phyloP scores from a whole-genome alignment of 768 basidiomycete species.

The Termitomyces eurrhizus region DNA sequence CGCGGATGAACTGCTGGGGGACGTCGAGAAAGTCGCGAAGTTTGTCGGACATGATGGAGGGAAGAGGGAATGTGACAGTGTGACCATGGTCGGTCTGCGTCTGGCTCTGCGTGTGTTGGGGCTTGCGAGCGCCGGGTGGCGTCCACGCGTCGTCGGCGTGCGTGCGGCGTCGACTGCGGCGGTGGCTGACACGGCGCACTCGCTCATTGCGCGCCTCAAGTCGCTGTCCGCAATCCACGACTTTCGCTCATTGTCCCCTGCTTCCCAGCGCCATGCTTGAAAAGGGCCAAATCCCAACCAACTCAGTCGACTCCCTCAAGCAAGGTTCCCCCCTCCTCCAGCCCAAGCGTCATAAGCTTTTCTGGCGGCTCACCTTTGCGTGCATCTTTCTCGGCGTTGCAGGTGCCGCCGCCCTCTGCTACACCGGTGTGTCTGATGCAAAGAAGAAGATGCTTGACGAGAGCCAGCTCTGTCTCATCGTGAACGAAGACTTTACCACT shows the following conservation, averaged over 20 bases:
- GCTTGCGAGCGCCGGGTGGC: constrained; percentile 20
- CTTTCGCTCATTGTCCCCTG: constrained; percentile 40
- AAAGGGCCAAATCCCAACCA: constrained; percentile 15
- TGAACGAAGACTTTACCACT: constrained; percentile 65
- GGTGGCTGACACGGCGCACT: constrained; percentile 9
- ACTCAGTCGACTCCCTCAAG: neutral
- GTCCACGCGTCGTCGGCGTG: constrained; percentile 8
- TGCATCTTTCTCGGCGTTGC: constrained; percentile 52
- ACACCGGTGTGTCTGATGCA: constrained; percentile 45
- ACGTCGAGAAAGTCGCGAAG: constrained; percentile 87
- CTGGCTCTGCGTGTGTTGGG: constrained; percentile 28
- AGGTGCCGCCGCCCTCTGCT: constrained; percentile 51
- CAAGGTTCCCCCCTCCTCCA: too few species aligned
- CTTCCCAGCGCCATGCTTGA: constrained; percentile 47
- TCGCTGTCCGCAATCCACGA: constrained; percentile 30
- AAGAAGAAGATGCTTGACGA: constrained; percentile 33
- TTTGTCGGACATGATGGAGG: constrained; percentile 78
- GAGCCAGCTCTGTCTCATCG: constrained; percentile 50
- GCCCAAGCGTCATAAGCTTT: constrained; percentile 17
- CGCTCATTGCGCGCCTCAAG: constrained; percentile 22
- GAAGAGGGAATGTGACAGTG: neutral
- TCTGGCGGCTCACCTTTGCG: constrained; percentile 47
- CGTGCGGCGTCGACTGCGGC: neutral
- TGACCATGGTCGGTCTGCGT: too few species aligned
- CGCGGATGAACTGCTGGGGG: constrained; percentile 87